These are phyloP conservation scores for Oryza glumipatula DNA, from an alignment of 176 grass and related monocot genomes.

Conservation along the genomic window DNA sequence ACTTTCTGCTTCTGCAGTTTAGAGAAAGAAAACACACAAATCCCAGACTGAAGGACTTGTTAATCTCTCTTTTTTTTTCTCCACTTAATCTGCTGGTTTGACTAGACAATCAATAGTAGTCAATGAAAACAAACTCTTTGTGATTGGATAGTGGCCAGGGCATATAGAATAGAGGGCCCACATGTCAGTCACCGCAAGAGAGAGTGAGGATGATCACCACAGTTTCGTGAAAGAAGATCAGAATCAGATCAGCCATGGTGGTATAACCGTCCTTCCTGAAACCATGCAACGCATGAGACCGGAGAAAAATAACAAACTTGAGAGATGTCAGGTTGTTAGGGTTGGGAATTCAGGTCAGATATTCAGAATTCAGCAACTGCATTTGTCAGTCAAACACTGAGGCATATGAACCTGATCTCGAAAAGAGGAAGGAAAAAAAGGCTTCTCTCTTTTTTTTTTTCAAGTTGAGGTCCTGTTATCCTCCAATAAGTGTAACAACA, in stretches of 20 bases:
- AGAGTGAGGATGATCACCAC: background rate
- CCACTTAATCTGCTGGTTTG: background rate
- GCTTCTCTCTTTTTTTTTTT: too few species aligned
- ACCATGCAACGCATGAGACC: background rate
- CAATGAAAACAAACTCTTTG: background rate
- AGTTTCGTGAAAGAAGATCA: background rate
- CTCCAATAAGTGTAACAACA: too few species aligned
- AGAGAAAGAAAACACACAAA: background rate
- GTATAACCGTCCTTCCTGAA: background rate
- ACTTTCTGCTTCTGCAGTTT: slow-evolving; percentile 11
- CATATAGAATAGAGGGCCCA: background rate
- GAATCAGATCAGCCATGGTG: background rate
- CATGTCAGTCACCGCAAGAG: background rate
- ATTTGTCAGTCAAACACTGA: background rate
- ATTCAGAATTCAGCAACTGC: background rate
- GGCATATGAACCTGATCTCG: too few species aligned
- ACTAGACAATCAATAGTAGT: background rate
- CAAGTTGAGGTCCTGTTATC: too few species aligned
- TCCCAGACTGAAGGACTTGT: background rate
- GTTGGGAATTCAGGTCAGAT: background rate
- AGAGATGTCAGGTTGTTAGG: background rate
- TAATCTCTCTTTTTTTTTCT: background rate
- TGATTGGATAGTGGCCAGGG: background rate
- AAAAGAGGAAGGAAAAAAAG: too few species aligned
- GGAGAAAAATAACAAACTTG: background rate